Base-by-base conservation (phyloP, 148 eudicot species). In the Mesembryanthemum crystallinum region DNA sequence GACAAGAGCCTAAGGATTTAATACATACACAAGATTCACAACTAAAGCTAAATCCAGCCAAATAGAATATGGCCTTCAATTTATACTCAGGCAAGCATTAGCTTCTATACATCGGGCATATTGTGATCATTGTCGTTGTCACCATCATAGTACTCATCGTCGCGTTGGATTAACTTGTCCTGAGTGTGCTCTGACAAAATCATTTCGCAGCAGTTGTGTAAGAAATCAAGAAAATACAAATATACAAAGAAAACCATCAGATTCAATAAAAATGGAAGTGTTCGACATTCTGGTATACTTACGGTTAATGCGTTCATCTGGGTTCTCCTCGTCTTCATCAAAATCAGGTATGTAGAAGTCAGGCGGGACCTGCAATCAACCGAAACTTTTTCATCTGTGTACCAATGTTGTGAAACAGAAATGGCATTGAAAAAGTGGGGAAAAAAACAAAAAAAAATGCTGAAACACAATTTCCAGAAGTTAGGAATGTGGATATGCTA, bases 271-370 rank as follows among this genome's bases (percentile, higher is more conserved):
- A 24, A 71, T 21, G 18, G 23, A n/a, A 59, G 30, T 24, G 67
- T 35, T 5, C 28, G n/a, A 0, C 21, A 67, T 51, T 55, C 51
- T 32, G 54, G 12, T 55, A 51, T 65, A 79, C 97, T 92, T 89
- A 94, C 98, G 88, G 79, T 76, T 82, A 47, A 87, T 69, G 10
- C 99, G 99, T 70, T 90, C 96, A 86, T 95, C 97, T 51, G 92
- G 97, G 74, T 95, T 86, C 73, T 85, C 88, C 74, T 88, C 91
- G 71, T 95, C 97, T 83, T 95, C 99, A 70, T 92, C 99, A 68
- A 87, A 87, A 78, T 95, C 99, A 2, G 99, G 99, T 80, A 95
- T 88, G 64, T 95, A 95, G 73, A 95, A 95, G 75, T 95, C 99
- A 15, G 99, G 99, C 24, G 99, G 99, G 72, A 95, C 97, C 99